Evolutionary conservation across 768 basidiomycete genomes (phyloP).

Genomic region (Nidularia sp.): DNA sequence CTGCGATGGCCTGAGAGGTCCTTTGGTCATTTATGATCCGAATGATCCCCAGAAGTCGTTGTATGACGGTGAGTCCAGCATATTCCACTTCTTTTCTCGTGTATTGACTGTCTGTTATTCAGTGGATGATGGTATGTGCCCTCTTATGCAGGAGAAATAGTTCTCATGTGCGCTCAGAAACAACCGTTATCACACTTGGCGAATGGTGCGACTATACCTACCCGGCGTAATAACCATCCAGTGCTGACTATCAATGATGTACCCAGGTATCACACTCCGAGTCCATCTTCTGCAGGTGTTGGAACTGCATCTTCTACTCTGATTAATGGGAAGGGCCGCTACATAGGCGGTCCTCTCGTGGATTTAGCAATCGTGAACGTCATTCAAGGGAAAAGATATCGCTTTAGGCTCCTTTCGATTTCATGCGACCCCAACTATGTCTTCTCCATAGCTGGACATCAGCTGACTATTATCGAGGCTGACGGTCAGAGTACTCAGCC

Average conservation of each 20-base stretch:
- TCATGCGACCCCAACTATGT: slow-evolving; percentile 27
- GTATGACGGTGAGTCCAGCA: slow-evolving; percentile 26
- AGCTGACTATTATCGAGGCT: slow-evolving; percentile 42
- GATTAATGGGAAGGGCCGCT: slow-evolving; percentile 35
- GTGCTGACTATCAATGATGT: neutral
- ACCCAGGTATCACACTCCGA: slow-evolving; percentile 1
- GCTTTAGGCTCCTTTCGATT: slow-evolving; percentile 16
- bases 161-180: slow-evolving; percentile 16
- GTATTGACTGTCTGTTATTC: neutral
- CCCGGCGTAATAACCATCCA: neutral
- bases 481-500: slow-evolving; percentile 37
- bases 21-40: slow-evolving; percentile 42
- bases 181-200: slow-evolving; percentile 36
- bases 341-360: slow-evolving; percentile 21
- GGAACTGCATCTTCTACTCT: slow-evolving; percentile 19
- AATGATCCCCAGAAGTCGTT: slow-evolving; percentile 32
- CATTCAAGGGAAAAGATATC: slow-evolving; percentile 23
- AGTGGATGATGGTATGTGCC: slow-evolving; percentile 34
- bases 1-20: slow-evolving; percentile 36
- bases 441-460: slow-evolving; percentile 43
- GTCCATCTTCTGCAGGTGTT: neutral
- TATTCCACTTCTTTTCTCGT: neutral
- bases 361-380: slow-evolving; percentile 31
- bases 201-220: slow-evolving; percentile 32
- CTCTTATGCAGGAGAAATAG: neutral